Percentiles rank a stretch among this genome's conserved stretches.
phyloP scores from a whole-genome alignment of 306 rosid species.

The Hylodesmum podocarpum region DNA sequence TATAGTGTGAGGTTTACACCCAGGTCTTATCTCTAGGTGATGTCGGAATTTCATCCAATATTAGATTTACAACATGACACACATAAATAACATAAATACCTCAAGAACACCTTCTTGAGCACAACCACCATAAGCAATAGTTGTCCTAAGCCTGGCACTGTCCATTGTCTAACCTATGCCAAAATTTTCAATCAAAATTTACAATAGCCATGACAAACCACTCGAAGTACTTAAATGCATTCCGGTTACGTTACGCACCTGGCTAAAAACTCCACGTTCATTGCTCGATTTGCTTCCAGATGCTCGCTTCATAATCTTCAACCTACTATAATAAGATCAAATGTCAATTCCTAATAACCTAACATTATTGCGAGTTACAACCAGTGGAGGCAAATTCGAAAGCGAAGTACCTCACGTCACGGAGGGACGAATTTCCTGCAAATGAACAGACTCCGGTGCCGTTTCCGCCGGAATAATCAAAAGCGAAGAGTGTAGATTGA shows the following conservation, averaged over 20 bases:
- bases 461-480: constrained; percentile 18
- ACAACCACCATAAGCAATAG: constrained; percentile 47
- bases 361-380: background rate
- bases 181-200: constrained; percentile 44
- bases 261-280: constrained; percentile 36
- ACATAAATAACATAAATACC: constrained; percentile 49
- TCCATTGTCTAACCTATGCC: constrained; percentile 68
- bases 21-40: too few relatives aligned
- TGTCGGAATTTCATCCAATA: too few relatives aligned
- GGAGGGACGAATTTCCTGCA: constrained; percentile 34
- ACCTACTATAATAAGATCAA: constrained; percentile 43
- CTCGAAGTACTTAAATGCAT: constrained; percentile 1
- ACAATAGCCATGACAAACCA: constrained; percentile 10
- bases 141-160: constrained; percentile 32
- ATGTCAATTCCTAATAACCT: background rate
- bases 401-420: constrained; percentile 47
- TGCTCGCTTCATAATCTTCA: constrained; percentile 50
- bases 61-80: too few relatives aligned
- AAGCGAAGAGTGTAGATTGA: constrained; percentile 37
- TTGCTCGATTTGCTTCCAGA: constrained; percentile 42
- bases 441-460: constrained; percentile 16
- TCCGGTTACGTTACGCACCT: constrained; percentile 48
- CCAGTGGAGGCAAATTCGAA: background rate
- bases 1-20: too few relatives aligned
- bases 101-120: constrained; percentile 61